These are phyloP conservation scores for Wickerhamomyces pijperi DNA, from an alignment of 805 yeast species.

Conservation along the genomic window DNA sequence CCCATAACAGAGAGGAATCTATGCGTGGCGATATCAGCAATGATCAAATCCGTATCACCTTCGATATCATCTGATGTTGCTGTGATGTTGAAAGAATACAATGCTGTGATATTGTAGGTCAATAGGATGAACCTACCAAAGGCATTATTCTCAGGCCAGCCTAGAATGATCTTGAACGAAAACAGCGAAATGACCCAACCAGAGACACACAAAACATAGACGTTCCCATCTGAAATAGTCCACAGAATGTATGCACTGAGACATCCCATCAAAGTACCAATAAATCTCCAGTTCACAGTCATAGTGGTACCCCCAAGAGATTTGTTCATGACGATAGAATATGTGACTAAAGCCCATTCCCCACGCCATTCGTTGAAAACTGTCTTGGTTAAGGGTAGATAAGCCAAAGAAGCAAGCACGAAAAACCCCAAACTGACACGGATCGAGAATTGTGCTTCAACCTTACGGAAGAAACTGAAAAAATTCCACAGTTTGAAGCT, in stretches of 20 bases:
- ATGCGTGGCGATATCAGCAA: slow-evolving; percentile 68
- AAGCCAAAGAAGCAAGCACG: slow-evolving; percentile 56
- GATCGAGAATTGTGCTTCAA: slow-evolving; percentile 69
- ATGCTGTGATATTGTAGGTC: slow-evolving; percentile 68
- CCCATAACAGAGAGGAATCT: slow-evolving; percentile 60
- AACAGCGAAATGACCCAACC: slow-evolving; percentile 28
- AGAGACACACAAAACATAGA: slow-evolving; percentile 36
- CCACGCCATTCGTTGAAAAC: slow-evolving; percentile 57
- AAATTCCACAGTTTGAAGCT: slow-evolving; percentile 35
- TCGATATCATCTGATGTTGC: slow-evolving; percentile 45
- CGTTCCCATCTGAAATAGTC: slow-evolving; percentile 46
- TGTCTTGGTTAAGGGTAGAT: slow-evolving; percentile 40
- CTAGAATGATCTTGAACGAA: slow-evolving; percentile 45
- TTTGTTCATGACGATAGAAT: slow-evolving; percentile 74
- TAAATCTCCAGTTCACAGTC: slow-evolving; percentile 62
- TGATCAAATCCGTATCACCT: slow-evolving; percentile 66
- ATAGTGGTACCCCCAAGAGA: slow-evolving; percentile 76
- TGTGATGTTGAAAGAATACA: slow-evolving; percentile 62
- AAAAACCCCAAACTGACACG: slow-evolving; percentile 74
- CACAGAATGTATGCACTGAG: slow-evolving; percentile 47
- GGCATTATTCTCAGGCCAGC: slow-evolving; percentile 50
- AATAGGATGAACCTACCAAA: slow-evolving; percentile 62
- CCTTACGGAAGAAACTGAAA: slow-evolving; percentile 41
- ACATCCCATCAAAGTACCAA: slow-evolving; percentile 73
- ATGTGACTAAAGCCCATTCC: slow-evolving; percentile 81